These are phyloP conservation scores for Taxillus chinensis DNA, from an alignment of 164 flowering plant species.

Conservation along the genomic window DNA sequence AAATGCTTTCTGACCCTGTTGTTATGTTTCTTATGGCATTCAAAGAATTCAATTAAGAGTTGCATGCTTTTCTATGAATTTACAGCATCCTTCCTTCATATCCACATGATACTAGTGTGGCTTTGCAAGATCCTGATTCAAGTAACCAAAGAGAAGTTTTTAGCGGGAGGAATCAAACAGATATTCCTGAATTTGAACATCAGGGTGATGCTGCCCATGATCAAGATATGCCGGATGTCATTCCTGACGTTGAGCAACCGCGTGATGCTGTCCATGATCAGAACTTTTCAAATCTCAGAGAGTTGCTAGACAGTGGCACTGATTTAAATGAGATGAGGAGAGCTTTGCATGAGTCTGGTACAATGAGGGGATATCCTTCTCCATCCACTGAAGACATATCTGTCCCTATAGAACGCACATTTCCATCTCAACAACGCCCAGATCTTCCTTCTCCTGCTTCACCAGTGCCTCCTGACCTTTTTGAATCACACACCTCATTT, in stretches of 20 bases:
- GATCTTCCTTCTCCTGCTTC: constrained; percentile 24
- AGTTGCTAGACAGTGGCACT: constrained; percentile 9
- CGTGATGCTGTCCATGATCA: background rate
- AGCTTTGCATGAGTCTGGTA: constrained; percentile 12
- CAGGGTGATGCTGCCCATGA: constrained; percentile 45
- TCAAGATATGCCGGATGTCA: constrained; percentile 6
- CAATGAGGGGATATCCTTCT: constrained; percentile 30
- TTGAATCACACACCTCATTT: constrained; percentile 20
- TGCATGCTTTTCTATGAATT: background rate
- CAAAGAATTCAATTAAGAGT: background rate
- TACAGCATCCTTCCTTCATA: constrained; percentile 4
- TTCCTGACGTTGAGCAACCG: constrained; percentile 4
- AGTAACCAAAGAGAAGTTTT: constrained; percentile 7
- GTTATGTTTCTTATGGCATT: background rate
- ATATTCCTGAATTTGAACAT: constrained; percentile 42
- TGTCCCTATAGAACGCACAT: constrained; percentile 22
- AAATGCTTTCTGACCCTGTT: constrained; percentile 1
- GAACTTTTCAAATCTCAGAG: background rate
- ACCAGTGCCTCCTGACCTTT: constrained; percentile 13
- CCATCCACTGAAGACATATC: constrained; percentile 26
- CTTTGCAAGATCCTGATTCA: constrained; percentile 9
- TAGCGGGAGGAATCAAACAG: constrained; percentile 11
- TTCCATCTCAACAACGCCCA: constrained; percentile 18
- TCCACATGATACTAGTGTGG: background rate
- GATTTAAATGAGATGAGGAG: constrained; percentile 13